phyloP scores from a whole-genome alignment of 306 rosid species.

The Quercus ilex region DNA sequence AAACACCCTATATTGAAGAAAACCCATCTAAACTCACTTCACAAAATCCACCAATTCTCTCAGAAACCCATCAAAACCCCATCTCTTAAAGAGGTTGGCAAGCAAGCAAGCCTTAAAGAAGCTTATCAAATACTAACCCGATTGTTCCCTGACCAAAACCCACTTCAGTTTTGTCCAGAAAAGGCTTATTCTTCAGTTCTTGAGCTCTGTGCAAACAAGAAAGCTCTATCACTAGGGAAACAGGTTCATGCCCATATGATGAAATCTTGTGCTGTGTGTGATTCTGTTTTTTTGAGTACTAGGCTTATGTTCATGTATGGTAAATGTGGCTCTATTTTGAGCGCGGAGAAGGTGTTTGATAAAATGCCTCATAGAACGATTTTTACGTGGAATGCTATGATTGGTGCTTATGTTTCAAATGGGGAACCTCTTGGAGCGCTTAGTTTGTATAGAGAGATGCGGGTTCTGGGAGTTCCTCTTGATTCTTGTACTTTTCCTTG shows the following conservation, averaged over 20 bases:
- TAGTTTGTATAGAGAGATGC: conserved; percentile 52
- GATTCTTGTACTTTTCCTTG: conserved; percentile 63
- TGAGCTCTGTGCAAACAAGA: conserved; percentile 49
- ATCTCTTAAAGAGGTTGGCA: conserved; percentile 24
- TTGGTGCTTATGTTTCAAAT: conserved; percentile 58
- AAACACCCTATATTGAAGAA: conserved; percentile 13
- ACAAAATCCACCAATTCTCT: conserved; percentile 11
- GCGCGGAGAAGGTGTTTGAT: conserved; percentile 57
- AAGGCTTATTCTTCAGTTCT: conserved; percentile 52
- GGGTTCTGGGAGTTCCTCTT: conserved; percentile 33
- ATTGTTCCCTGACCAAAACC: conserved; percentile 9
- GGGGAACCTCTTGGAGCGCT: conserved; percentile 44
- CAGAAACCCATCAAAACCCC: conserved; percentile 19
- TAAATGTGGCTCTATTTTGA: conserved; percentile 42
- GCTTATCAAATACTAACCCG: conserved; percentile 37
- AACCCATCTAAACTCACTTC: background rate
- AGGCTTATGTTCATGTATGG: conserved; percentile 64
- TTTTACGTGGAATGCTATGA: conserved; percentile 76
- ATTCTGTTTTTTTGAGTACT: conserved; percentile 47
- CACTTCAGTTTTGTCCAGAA: conserved; percentile 24
- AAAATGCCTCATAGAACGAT: conserved; percentile 47
- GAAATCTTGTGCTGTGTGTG: conserved; percentile 27
- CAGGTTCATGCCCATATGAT: conserved; percentile 62
- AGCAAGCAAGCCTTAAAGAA: conserved; percentile 30
- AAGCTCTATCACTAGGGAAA: conserved; percentile 47